These are phyloP conservation scores for Fagopyrum esculentum DNA, from an alignment of 148 eudicot species.

Conservation along the genomic window DNA sequence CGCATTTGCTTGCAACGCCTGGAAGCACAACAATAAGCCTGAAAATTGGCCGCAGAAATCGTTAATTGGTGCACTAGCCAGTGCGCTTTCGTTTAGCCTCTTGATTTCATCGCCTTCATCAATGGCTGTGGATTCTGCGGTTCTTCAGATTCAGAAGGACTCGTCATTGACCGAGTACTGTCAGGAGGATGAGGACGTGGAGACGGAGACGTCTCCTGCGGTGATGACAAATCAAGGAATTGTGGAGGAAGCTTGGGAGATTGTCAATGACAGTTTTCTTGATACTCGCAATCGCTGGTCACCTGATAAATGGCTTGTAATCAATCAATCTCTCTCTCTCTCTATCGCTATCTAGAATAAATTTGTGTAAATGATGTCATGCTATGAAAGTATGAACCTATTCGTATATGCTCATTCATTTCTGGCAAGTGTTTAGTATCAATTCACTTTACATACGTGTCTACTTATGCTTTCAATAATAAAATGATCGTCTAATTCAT, in stretches of 20 bases:
- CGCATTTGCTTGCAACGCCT: constrained; percentile 10
- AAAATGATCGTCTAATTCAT: no score
- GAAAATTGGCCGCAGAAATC: constrained; percentile 23
- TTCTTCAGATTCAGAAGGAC: background rate
- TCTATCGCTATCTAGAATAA: background rate
- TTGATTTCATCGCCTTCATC: constrained; percentile 30
- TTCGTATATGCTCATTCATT: background rate
- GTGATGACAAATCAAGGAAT: constrained; percentile 45
- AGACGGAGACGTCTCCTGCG: constrained; percentile 18
- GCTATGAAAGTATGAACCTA: no score
- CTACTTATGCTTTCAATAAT: no score
- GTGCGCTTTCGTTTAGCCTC: constrained; percentile 38
- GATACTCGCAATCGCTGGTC: constrained; percentile 61
- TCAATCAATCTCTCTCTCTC: constrained; percentile 3
- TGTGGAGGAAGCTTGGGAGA: constrained; percentile 95
- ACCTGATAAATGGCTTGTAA: constrained; percentile 74
- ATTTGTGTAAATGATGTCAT: no score
- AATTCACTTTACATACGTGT: no score
- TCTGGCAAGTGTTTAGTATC: constrained; percentile 1
- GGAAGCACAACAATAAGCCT: background rate
- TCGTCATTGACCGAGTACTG: constrained; percentile 25
- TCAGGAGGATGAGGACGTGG: constrained; percentile 37
- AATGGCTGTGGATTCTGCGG: constrained; percentile 18
- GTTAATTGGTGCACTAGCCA: constrained; percentile 24
- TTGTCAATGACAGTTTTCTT: constrained; percentile 67